Evolutionary conservation across 352 stramenopile genomes (phyloP), one percentile per base, ranked within the genome.

Genomic region (Pilasporangium apinafurcum): DNA sequence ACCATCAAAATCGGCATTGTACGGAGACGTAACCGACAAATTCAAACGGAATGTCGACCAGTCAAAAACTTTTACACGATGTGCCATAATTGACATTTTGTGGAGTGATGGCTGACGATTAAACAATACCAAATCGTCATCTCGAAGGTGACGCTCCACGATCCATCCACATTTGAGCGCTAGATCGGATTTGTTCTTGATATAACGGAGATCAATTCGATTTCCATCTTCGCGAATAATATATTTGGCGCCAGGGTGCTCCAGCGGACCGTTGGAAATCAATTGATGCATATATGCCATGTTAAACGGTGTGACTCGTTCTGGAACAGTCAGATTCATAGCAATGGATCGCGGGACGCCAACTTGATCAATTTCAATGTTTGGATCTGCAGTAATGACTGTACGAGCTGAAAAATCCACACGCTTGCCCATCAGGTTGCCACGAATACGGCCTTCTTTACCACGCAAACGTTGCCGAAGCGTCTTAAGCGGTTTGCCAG

Each of bases 31-130:
- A 14, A 96, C 84, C 32, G 87, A 98, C 42, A 99, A 70, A 62
- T 99, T 99, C 35, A 99, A 70, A 59, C 97, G 92, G 74, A 99
- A 99, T 17, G 97, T 99, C 34, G 90, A 98, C 92, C 95, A 99
- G 76, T 99, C 95, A 47, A 99, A 91, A 31, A 99, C 95, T 64
- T 98, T 98, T 18, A 98, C 96, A 27, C 92, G 83, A 64, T 99
- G 97, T 20, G 95, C 95, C 97, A 99, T 99, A 68, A 99, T 99
- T 35, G 84, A 98, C 96, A 99, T 99, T 65, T 99, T 99, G 75
- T 99, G 97, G 35, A 99, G 83, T 56, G 86, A 98, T 10, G 97
- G 97, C 72, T 99, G 96, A 46, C 97, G 95, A 69, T 99, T 99
- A 71, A 99, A 99, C 16, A 99, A 68, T 53, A 99, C 95, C 44